phyloP scores from a whole-genome alignment of 306 rosid species.

The Phaseolus lunatus region DNA sequence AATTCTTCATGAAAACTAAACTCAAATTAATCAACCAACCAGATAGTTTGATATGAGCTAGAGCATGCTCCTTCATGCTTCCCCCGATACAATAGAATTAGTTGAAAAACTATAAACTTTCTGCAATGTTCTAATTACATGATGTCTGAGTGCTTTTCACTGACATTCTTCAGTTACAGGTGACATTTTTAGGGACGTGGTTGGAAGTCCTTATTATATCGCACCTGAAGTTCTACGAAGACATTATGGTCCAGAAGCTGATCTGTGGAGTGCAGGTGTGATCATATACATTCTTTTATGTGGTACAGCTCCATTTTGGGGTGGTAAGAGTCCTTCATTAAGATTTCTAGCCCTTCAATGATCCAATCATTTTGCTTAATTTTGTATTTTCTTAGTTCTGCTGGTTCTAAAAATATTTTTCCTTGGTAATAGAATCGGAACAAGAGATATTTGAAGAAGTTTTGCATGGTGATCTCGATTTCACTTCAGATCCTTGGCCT shows the following conservation, averaged over 20 bases:
- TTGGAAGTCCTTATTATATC: constrained; percentile 84
- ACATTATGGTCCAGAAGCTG: constrained; percentile 80
- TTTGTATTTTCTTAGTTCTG: constrained; percentile 13
- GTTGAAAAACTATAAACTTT: constrained; percentile 1
- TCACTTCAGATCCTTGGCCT: constrained; percentile 86
- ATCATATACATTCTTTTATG: constrained; percentile 79
- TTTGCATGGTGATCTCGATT: constrained; percentile 74
- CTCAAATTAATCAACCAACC: background rate
- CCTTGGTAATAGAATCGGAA: constrained; percentile 63
- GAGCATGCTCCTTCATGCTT: background rate
- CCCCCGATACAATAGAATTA: background rate
- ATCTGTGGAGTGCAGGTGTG: constrained; percentile 94
- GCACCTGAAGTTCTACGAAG: constrained; percentile 76
- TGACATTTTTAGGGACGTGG: constrained; percentile 66
- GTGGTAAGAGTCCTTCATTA: constrained; percentile 55
- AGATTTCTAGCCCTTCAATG: constrained; percentile 6
- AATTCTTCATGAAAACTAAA: background rate
- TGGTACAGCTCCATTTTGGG: constrained; percentile 89
- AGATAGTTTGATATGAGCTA: constrained; percentile 2
- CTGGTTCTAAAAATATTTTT: constrained; percentile 2
- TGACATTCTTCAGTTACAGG: constrained; percentile 58
- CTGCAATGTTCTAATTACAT: background rate
- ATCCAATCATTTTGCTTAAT: background rate
- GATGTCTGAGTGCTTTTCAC: constrained; percentile 4
- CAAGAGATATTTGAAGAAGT: constrained; percentile 69